Percentiles rank a stretch among this genome's conserved stretches.
Evolutionary conservation across 495 filamentous ascomycete genomes (phyloP).

Genomic region (Aeminium ludgeri): DNA sequence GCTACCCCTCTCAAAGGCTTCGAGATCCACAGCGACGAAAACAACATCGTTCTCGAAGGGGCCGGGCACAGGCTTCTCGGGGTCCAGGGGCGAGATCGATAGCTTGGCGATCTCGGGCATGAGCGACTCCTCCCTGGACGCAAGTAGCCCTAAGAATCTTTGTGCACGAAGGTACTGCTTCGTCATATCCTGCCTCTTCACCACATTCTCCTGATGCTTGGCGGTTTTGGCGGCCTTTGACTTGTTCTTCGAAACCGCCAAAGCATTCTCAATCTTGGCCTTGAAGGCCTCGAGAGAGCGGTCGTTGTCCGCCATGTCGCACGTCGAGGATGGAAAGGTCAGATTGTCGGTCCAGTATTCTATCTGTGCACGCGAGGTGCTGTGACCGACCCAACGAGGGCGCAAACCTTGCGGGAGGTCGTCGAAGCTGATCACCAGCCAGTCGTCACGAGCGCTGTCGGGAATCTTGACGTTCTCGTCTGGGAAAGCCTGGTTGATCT

Average conservation of each 20-base stretch:
- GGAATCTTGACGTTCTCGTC: conserved; percentile 35
- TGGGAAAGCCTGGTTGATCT: conserved; percentile 38
- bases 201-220: conserved; percentile 23
- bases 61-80: conserved; percentile 26
- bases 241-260: conserved; percentile 29
- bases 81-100: conserved; percentile 22
- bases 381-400: conserved; percentile 48
- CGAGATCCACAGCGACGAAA: conserved; percentile 67
- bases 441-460: conserved; percentile 24
- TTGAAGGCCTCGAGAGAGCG: conserved; percentile 31
- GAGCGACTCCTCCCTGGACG: conserved; percentile 4
- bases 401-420: conserved; percentile 40
- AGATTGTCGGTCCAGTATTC: conserved; percentile 19
- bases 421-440: conserved; percentile 43
- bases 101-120: conserved; percentile 1
- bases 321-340: conserved; percentile 10
- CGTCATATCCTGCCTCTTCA: conserved; percentile 31
- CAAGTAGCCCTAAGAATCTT: conserved; percentile 49
- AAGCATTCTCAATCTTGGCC: conserved; percentile 29
- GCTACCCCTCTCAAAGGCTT: conserved; percentile 53
- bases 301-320: conserved; percentile 11
- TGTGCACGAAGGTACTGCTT: conserved; percentile 43
- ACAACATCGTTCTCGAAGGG: conserved; percentile 37
- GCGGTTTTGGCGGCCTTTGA: conserved; percentile 31
- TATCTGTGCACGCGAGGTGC: conserved; percentile 23